A percentile compares a stretch with the other conserved stretches of the same genome.
These are phyloP conservation scores for Epichloe gansuensis DNA, from an alignment of 2,329 filamentous ascomycete genomes.

Conservation along the genomic window DNA sequence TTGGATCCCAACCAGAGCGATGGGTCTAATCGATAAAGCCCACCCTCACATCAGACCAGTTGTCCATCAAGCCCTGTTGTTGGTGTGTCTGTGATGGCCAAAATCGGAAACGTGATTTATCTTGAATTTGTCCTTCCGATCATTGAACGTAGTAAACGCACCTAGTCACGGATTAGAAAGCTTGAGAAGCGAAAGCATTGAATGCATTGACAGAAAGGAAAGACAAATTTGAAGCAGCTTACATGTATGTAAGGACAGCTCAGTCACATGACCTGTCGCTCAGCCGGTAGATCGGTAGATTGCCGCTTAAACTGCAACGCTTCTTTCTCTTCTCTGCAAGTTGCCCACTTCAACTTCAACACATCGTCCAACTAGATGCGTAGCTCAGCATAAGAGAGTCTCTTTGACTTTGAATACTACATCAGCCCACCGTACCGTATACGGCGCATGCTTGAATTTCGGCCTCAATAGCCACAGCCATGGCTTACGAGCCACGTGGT, in stretches of 20 bases:
- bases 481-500: slow-evolving; percentile 44
- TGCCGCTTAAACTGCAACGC: slow-evolving; percentile 5
- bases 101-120: too few relatives aligned
- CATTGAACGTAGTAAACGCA: too few relatives aligned
- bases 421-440: not conserved
- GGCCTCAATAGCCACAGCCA: slow-evolving; percentile 14
- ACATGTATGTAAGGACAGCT: not conserved
- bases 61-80: too few relatives aligned
- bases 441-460: slow-evolving; percentile 4
- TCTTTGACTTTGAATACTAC: not conserved
- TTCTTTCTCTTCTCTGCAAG: not conserved
- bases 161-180: too few relatives aligned
- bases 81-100: too few relatives aligned
- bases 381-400: not conserved
- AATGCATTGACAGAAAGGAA: not conserved
- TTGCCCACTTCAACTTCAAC: not conserved
- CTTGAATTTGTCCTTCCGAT: too few relatives aligned
- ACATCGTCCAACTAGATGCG: not conserved
- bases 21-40: slow-evolving; percentile 1
- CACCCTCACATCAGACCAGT: not conserved
- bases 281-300: slow-evolving; percentile 7
- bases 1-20: not conserved
- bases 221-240: too few relatives aligned
- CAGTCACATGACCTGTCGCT: slow-evolving; percentile 5
- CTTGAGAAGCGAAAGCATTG: too few relatives aligned